phyloP scores from a whole-genome alignment of 176 grass and related monocot genomes.

The Metroxylon sagu region DNA sequence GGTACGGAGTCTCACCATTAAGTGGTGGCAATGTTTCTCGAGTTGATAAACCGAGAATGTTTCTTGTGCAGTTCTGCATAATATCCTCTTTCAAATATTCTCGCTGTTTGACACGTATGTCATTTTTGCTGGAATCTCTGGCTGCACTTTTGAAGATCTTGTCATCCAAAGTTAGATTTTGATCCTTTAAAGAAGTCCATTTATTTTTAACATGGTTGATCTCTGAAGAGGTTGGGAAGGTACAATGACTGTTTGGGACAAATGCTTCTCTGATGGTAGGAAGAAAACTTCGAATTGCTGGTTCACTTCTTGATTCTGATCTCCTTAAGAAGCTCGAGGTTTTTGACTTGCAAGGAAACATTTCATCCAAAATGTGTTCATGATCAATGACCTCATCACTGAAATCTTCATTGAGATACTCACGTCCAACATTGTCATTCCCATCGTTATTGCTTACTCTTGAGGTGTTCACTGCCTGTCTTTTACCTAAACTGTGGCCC shows the following conservation, averaged over 20 bases:
- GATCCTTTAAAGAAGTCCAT: conserved; percentile 25
- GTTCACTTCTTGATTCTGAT: conserved; percentile 25
- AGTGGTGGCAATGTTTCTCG: conserved; percentile 20
- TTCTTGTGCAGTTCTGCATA: conserved; percentile 22
- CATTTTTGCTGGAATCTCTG: conserved; percentile 17
- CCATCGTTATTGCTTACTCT: conserved; percentile 21
- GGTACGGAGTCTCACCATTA: conserved; percentile 26
- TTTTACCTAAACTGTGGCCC: conserved; percentile 34
- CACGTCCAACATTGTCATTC: conserved; percentile 20
- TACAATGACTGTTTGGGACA: conserved; percentile 25
- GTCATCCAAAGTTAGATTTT: conserved; percentile 14
- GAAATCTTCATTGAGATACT: conserved; percentile 35
- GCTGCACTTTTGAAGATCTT: conserved; percentile 15
- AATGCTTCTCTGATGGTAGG: conserved; percentile 21
- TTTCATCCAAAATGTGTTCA: conserved; percentile 31
- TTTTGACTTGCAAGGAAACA: conserved; percentile 23
- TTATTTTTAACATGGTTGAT: conserved; percentile 39
- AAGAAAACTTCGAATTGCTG: conserved; percentile 20
- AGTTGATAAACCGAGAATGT: conserved; percentile 45
- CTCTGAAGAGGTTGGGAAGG: conserved; percentile 53
- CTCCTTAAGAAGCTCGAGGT: conserved; percentile 32
- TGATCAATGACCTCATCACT: conserved; percentile 25
- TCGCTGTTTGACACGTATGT: conserved; percentile 21
- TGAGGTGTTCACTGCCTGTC: conserved; percentile 23
- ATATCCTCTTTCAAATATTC: conserved; percentile 28